These are phyloP conservation scores for Cymbopogon flexuosus DNA, from an alignment of 202 grass and related monocot species.

Conservation along the genomic window DNA sequence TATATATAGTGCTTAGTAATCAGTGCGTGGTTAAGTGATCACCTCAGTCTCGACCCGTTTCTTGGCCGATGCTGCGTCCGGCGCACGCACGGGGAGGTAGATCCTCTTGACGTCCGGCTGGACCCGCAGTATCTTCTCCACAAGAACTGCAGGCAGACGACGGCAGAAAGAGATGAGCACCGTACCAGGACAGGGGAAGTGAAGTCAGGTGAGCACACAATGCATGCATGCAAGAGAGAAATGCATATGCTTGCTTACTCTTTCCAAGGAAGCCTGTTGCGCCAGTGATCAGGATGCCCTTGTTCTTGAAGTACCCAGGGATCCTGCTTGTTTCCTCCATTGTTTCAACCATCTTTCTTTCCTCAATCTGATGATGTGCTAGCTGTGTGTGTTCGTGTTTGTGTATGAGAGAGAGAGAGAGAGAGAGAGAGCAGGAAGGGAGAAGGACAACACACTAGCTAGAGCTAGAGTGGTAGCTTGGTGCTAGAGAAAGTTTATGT, in stretches of 20 bases:
- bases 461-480: not conserved
- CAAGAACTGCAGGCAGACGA: conserved; percentile 36
- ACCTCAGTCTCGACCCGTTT: conserved; percentile 61
- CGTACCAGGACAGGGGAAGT: not conserved
- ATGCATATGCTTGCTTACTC: conserved; percentile 37
- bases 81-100: conserved; percentile 55
- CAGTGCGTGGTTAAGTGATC: not conserved
- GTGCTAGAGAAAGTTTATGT: not conserved
- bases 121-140: conserved; percentile 80
- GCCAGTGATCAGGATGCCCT: conserved; percentile 81
- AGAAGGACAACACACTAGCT: not conserved
- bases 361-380: too few species aligned
- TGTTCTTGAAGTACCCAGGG: conserved; percentile 63
- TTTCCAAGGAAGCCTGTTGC: conserved; percentile 87
- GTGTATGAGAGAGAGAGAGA: too few species aligned
- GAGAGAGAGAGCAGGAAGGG: not conserved
- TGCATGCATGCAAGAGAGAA: not conserved
- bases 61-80: conserved; percentile 38
- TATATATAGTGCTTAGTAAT: not conserved
- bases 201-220: not conserved
- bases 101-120: conserved; percentile 72
- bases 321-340: conserved; percentile 51
- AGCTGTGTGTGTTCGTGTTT: not conserved
- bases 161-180: not conserved
- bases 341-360: conserved; percentile 12